A percentile compares a stretch with the other conserved stretches of the same genome.
phyloP scores from a whole-genome alignment of 1,284 basidiomycete species.

The Pterula multifida region DNA sequence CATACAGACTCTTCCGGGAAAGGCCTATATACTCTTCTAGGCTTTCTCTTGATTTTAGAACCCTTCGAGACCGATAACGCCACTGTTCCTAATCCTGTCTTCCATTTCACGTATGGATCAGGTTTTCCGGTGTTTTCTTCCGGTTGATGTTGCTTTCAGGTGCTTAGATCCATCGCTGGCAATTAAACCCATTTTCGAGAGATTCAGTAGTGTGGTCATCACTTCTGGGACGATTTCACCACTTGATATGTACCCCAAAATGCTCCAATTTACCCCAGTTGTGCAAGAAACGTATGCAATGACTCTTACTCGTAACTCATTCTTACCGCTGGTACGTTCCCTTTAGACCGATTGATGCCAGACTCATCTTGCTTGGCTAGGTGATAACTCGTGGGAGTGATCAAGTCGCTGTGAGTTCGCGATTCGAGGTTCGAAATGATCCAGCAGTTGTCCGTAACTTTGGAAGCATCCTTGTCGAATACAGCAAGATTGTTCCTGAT shows the following conservation, averaged over 20 bases:
- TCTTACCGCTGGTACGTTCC: slow-evolving; percentile 78
- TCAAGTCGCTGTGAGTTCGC: slow-evolving; percentile 97
- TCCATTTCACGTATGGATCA: slow-evolving; percentile 82
- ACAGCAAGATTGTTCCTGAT: slow-evolving; percentile 95
- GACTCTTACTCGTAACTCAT: slow-evolving; percentile 95
- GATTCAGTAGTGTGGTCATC: slow-evolving; percentile 97
- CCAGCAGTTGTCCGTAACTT: slow-evolving; percentile 98
- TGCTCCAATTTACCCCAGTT: slow-evolving; percentile 96
- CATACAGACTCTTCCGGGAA: background rate
- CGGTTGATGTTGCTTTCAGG: slow-evolving; percentile 25
- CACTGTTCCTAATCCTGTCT: slow-evolving; percentile 97
- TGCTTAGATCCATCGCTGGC: slow-evolving; percentile 97
- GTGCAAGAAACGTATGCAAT: slow-evolving; percentile 97
- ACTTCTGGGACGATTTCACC: slow-evolving; percentile 98
- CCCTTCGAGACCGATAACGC: slow-evolving; percentile 99
- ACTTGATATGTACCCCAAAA: slow-evolving; percentile 99
- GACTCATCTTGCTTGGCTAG: slow-evolving; percentile 23
- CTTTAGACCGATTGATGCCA: slow-evolving; percentile 4
- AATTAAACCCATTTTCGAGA: slow-evolving; percentile 96
- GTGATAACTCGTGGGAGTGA: slow-evolving; percentile 97
- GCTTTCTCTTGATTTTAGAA: slow-evolving; percentile 94
- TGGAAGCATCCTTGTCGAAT: slow-evolving; percentile 95
- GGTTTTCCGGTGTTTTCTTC: background rate
- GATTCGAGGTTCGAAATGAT: slow-evolving; percentile 98
- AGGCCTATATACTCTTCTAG: slow-evolving; percentile 29